Percentiles rank a stretch among this genome's conserved stretches.
These are phyloP conservation scores for Russula virescens DNA, from an alignment of 768 basidiomycete genomes.

Conservation along the genomic window DNA sequence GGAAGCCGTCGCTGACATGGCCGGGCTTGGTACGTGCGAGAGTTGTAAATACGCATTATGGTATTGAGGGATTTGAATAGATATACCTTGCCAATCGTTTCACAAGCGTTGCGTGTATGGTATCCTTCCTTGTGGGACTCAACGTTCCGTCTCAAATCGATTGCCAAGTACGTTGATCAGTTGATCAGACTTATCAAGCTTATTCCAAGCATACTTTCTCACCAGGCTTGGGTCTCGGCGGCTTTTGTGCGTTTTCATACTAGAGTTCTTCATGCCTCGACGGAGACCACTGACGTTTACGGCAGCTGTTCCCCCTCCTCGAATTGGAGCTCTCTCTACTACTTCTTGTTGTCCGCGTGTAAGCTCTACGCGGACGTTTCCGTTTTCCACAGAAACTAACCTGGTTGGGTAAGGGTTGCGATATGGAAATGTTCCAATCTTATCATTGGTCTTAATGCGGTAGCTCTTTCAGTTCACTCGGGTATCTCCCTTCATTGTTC, in stretches of 20 bases:
- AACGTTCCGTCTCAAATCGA: background rate
- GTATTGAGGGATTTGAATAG: background rate
- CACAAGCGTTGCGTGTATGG: slow-evolving; percentile 9
- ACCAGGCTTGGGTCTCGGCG: slow-evolving; percentile 5
- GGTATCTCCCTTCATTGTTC: background rate
- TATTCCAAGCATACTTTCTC: background rate
- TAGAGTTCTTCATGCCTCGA: background rate
- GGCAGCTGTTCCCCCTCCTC: slow-evolving; percentile 8
- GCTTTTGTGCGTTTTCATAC: slow-evolving; percentile 3
- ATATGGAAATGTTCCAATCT: background rate
- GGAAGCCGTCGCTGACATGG: background rate
- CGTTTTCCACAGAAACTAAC: background rate
- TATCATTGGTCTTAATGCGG: background rate
- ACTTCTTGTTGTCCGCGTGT: slow-evolving; percentile 15
- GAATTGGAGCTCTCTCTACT: slow-evolving; percentile 7
- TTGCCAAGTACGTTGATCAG: slow-evolving; percentile 2
- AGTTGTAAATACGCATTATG: background rate
- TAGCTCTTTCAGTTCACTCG: background rate
- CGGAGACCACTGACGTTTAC: background rate
- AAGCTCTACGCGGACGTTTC: background rate
- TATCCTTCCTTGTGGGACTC: slow-evolving; percentile 9
- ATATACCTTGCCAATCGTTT: slow-evolving; percentile 9
- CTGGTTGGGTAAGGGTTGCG: background rate
- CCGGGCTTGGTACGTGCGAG: background rate
- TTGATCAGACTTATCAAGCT: no score